Conservation (phyloP, 306 rosid genomes). For the Psophocarpus tetragonolobus region DNA sequence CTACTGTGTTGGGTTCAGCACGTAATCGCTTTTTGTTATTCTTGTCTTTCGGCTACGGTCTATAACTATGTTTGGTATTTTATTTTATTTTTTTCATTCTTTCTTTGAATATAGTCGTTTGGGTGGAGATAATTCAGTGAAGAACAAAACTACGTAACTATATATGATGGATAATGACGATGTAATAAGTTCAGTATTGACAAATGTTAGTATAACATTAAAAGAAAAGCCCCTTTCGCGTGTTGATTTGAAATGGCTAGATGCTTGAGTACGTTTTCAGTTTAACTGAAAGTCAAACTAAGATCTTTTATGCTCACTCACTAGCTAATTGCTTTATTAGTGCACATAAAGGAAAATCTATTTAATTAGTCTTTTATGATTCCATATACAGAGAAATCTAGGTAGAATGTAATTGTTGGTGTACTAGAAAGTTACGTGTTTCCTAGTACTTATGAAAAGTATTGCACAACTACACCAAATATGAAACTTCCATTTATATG, state of each 20-base stretch:
- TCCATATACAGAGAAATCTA: background rate
- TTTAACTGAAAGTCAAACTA: background rate
- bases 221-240: too few relatives aligned
- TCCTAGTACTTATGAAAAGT: background rate
- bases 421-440: slow-evolving; percentile 11
- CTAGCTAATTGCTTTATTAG: background rate
- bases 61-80: background rate
- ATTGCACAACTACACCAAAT: background rate
- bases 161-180: background rate
- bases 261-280: background rate
- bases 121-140: background rate
- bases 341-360: slow-evolving; percentile 16
- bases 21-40: background rate
- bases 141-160: background rate
- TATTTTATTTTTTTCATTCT: background rate
- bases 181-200: background rate
- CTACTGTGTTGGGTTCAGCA: background rate
- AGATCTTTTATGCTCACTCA: background rate
- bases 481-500: background rate
- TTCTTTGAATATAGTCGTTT: background rate
- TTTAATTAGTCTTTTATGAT: background rate
- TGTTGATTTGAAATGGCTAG: background rate
- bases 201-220: background rate
- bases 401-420: background rate
- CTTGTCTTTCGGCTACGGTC: background rate